Base-by-base conservation (phyloP, 2,329 filamentous ascomycete species). In the Myriosclerotinia curreyana region DNA sequence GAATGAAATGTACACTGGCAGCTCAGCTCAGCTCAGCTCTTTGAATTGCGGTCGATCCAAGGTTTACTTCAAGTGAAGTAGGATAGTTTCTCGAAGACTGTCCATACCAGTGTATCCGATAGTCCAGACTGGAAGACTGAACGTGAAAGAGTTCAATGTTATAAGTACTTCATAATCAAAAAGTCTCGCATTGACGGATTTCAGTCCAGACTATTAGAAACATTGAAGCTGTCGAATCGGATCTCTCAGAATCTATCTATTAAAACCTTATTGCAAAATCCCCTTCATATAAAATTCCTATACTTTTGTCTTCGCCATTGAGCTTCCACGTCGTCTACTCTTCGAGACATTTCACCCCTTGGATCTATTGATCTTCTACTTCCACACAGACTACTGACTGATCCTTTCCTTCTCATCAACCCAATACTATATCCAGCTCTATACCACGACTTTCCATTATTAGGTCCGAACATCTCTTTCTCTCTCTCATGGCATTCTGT, bases 401-500 rank as follows among this genome's bases (percentile, higher is more conserved):
- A 60, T 4, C 17, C 25, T 34, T 58, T 58, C 7, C 40, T 48
- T n/a, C 25, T 28, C 9, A 20, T 36, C 3, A 36, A 48, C 20
- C 34, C 61, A 28, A 14, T 25, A 40, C 9, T 56, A 11, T 51
- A 49, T 1, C 38, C 52, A 40, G 59, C 34, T 44, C 36, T 51
- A 56, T 36, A 50, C 38, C 46, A 52, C 22, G 31, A 36, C n/a
- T 48, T 48, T 44, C 20, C 55, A 25, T 59, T 25, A 12, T 17
- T 36, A 14, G 8, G 11, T 8, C 14, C 55, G 20, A 14, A 15
- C 4, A 59, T n/a, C 48, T 46, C 59, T 34, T 56, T 40, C 12
- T 60, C 62, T 31, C 64, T 50, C 36, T 69, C 62, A 60, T 75
- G 75, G 70, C 56, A 42, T 58, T 60, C 20, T 64, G 46, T 25